phyloP scores from a whole-genome alignment of 495 filamentous ascomycete genomes.

The Aspergillus campestris region DNA sequence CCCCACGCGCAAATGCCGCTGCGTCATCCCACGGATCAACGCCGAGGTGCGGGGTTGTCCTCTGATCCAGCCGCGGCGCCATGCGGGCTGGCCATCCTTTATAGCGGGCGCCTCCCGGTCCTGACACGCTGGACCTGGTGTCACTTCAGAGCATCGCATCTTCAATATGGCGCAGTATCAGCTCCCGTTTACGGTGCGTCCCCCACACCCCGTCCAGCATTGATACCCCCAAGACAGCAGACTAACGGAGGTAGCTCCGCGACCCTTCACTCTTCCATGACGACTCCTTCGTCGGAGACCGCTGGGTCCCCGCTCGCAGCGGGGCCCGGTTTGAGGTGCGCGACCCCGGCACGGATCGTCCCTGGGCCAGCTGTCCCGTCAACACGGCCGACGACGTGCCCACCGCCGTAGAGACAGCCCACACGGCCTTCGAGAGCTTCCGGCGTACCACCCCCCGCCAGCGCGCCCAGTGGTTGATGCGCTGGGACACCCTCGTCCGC shows the following conservation, averaged over 20 bases:
- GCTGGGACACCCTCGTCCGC: constrained; percentile 48
- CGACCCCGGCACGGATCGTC: constrained; percentile 58
- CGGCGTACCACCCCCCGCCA: constrained; percentile 49
- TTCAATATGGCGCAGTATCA: too few relatives aligned
- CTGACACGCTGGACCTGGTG: too few relatives aligned
- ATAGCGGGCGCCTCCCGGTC: too few relatives aligned
- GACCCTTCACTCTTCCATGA: constrained; percentile 51
- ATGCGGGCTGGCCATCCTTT: too few relatives aligned
- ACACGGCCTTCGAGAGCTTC: constrained; percentile 54
- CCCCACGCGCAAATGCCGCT: too few relatives aligned
- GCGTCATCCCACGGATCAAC: too few relatives aligned
- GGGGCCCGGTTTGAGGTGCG: constrained; percentile 56
- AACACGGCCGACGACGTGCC: constrained; percentile 54
- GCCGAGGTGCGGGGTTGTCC: too few relatives aligned
- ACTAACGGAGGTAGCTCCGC: constrained; percentile 34
- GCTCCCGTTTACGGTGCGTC: too few relatives aligned
- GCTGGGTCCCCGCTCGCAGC: constrained; percentile 56
- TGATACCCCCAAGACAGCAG: too few relatives aligned
- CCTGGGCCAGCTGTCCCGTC: constrained; percentile 57
- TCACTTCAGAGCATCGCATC: too few relatives aligned
- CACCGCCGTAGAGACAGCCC: constrained; percentile 47
- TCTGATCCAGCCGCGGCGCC: too few relatives aligned
- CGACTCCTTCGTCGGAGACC: constrained; percentile 50
- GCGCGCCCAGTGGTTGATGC: constrained; percentile 54
- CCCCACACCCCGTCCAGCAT: too few relatives aligned